Evolutionary conservation across 257 asterid species (phyloP).

Genomic region (Solanum rostratum): DNA sequence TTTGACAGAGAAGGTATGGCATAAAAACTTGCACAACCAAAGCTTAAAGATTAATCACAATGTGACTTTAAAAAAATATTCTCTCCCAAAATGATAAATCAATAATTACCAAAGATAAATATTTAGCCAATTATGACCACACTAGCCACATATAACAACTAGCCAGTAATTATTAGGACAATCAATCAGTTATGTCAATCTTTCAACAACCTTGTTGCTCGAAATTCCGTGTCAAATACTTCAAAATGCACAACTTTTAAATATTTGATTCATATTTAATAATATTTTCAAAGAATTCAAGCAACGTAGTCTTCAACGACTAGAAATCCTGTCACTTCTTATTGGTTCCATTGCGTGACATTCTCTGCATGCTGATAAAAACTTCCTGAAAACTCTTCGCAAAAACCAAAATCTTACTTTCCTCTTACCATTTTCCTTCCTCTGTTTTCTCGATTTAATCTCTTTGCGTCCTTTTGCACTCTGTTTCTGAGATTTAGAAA

Average conservation of each 20-base stretch:
- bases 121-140: neutral
- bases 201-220: neutral
- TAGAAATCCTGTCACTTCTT: neutral
- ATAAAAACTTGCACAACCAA: neutral
- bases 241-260: neutral
- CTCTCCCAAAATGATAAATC: neutral
- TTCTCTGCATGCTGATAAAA: slow-evolving; percentile 57
- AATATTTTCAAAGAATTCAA: neutral
- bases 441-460: slow-evolving; percentile 11
- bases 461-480: neutral
- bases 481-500: slow-evolving; percentile 22
- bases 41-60: neutral
- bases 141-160: neutral
- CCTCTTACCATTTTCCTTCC: neutral
- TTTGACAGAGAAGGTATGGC: neutral
- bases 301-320: neutral
- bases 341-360: slow-evolving; percentile 66
- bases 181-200: neutral
- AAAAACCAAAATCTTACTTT: slow-evolving; percentile 30
- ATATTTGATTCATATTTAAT: neutral
- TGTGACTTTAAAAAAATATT: neutral
- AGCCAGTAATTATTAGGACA: neutral
- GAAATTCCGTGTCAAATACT: neutral
- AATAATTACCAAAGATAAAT: neutral
- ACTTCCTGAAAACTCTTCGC: slow-evolving; percentile 28